Base-by-base conservation (phyloP, 768 basidiomycete species). In the Hydnomerulius pinastri region DNA sequence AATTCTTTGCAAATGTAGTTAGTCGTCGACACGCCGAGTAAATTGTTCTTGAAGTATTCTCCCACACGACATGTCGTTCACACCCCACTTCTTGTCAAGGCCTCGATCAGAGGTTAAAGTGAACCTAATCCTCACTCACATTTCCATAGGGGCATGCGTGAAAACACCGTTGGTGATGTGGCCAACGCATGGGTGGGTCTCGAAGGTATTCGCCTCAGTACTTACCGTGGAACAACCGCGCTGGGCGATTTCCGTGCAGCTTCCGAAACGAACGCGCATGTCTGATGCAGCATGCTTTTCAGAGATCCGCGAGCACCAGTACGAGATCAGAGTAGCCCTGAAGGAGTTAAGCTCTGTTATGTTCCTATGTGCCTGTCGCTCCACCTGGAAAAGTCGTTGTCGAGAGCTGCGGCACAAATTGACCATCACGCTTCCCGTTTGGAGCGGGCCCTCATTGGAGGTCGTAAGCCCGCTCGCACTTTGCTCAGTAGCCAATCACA, bases 11-110 rank as follows among this genome's bases (percentile, higher is more conserved):
- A 54, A 47, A 33, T 43, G 29, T 13, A 35, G 50, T 50, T 46
- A 51, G 53, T 65, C 55, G 65, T 57, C 65, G 57, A 60, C 54
- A 53, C 23, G 59, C 50, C 40, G 51, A 51, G 24, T 65, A 62
- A 63, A 52, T 52, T 58, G 54, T 66, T 57, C 55, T 52, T 59
- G 55, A 29, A 32, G 17, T n/a, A 21, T 40, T 57, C 58, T 68
- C 64, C 53, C 64, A 68, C 65, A 68, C 60, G 54, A 44, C 65
- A 65, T 48, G 37, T 29, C 58, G 58, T 65, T 65, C 66, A 50
- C 64, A 68, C 64, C 55, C 64, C 64, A 66, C 60, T 54, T 48
- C 53, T 47, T 27, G 53, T 55, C 51, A 50, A 58, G 23, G 23
- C 29, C 59, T 55, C 62, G 62, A 61, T 63, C 54, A 54, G 30